phyloP scores from a whole-genome alignment of 163 green algal species.

The Trebouxia gelatinosa region DNA sequence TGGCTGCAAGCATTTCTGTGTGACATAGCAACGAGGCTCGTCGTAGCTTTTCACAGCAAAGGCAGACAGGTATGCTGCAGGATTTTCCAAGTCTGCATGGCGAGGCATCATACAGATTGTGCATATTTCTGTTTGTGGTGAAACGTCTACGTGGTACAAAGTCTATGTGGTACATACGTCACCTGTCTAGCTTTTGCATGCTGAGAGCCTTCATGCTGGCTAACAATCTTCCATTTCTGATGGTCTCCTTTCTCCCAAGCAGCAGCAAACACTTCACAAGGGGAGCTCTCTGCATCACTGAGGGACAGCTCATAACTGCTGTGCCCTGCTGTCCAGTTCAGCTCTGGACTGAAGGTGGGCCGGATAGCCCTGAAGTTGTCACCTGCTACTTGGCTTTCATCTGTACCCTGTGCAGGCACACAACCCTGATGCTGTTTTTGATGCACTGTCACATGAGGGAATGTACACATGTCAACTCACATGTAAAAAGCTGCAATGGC shows the following conservation, averaged over 20 bases:
- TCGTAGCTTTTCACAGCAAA: too few relatives aligned
- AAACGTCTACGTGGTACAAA: too few relatives aligned
- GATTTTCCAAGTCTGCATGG: not conserved
- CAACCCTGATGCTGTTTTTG: too few relatives aligned
- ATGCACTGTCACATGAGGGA: too few relatives aligned
- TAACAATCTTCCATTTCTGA: slow-evolving; percentile 27
- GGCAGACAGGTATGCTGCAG: too few relatives aligned
- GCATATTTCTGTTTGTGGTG: not conserved
- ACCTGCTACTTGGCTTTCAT: slow-evolving; percentile 13
- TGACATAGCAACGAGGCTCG: too few relatives aligned
- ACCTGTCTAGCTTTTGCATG: too few relatives aligned
- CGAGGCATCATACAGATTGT: not conserved
- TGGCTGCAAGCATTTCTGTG: too few relatives aligned
- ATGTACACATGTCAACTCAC: too few relatives aligned
- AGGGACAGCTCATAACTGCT: slow-evolving; percentile 18
- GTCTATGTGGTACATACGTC: too few relatives aligned
- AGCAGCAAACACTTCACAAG: not conserved
- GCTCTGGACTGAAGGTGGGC: slow-evolving; percentile 9
- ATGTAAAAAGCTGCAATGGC: too few relatives aligned
- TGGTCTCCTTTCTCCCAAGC: slow-evolving; percentile 8
- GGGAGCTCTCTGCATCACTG: slow-evolving; percentile 15
- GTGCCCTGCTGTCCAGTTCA: slow-evolving; percentile 23
- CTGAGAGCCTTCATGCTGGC: not conserved
- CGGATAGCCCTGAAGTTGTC: slow-evolving; percentile 19
- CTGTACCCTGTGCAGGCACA: slow-evolving; percentile 12